A percentile compares a stretch with the other conserved stretches of the same genome.
Conservation (phyloP, 169 alveolate genomes). For the Ichthyophthirius multifiliis region DNA sequence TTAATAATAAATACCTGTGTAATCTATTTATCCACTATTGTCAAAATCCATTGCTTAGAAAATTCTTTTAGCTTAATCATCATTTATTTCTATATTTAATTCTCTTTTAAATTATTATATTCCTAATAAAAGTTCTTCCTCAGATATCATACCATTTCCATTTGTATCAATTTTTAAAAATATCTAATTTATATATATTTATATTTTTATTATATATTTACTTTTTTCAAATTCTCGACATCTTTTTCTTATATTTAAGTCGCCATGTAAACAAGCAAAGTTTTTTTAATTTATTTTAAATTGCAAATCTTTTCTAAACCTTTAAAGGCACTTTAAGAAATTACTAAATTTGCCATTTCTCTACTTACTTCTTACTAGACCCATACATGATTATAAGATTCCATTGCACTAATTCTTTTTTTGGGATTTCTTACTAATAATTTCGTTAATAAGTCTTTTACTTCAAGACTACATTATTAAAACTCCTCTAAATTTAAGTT, state of each 20-base stretch:
- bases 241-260: neutral
- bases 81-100: neutral
- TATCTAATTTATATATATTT: neutral
- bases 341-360: neutral
- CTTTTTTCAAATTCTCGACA: neutral
- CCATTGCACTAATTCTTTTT: slow-evolving; percentile 74
- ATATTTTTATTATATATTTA: neutral
- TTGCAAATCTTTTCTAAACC: neutral
- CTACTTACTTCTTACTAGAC: slow-evolving; percentile 43
- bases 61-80: neutral
- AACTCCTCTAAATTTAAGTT: neutral
- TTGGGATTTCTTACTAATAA: slow-evolving; percentile 78
- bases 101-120: neutral
- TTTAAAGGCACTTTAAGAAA: neutral
- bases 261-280: neutral
- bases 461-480: neutral
- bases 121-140: neutral
- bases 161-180: neutral
- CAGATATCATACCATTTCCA: neutral
- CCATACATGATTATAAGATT: slow-evolving; percentile 83
- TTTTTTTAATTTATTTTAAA: neutral
- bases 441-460: slow-evolving; percentile 70
- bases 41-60: neutral
- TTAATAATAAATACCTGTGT: neutral
- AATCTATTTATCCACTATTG: neutral